Evolutionary conservation across 2,329 filamentous ascomycete genomes (phyloP), one percentile per base, ranked within the genome.

Genomic region (Aspergillus sp.): DNA sequence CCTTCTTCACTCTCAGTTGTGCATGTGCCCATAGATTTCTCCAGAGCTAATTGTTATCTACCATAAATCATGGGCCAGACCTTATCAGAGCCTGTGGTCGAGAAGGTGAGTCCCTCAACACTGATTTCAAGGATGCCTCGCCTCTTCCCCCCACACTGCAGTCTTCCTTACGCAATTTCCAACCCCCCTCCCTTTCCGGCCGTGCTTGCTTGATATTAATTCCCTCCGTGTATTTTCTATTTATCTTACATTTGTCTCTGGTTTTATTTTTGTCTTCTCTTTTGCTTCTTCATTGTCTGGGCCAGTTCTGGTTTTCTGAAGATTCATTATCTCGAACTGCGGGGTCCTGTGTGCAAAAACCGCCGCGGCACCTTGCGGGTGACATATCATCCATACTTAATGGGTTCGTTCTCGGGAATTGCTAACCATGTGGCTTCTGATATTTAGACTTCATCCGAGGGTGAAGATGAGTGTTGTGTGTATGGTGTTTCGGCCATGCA

Each of bases 401-500:
- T 33, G 11, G 5, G 33, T 27, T 31, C 31, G 7, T 31, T 43
- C 40, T 34, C 34, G 19, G 27, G 26, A 30, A 30, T 40, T 42
- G 40, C 49, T 58, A 46, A 53, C 45, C 31, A 30, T 38, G 27
- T 40, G 26, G 27, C 27, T 11, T 37, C 19, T 19, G 19, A 19
- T 19, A 9, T 45, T 36, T 61, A 97, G 93, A 78, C 83, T 73
- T 98, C 93, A 62, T 84, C 86, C 67, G 83, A 83, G 66, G 90
- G 90, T 71, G 84, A 89, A 74, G 90, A 97, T 87, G 90, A 95
- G 54, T 85, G 88, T 66, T 83, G 95, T 66, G 73, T 93, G 66
- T 98, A 88, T 70, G 93, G 93, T 65, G 83, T 97, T 55, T 98
- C 93, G 55, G 90, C 90, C 71, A 98, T 98, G 93, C 93, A 98